Evolutionary conservation across 192 early-diverging fungal species (phyloP).

Genomic region (Podila horticola): DNA sequence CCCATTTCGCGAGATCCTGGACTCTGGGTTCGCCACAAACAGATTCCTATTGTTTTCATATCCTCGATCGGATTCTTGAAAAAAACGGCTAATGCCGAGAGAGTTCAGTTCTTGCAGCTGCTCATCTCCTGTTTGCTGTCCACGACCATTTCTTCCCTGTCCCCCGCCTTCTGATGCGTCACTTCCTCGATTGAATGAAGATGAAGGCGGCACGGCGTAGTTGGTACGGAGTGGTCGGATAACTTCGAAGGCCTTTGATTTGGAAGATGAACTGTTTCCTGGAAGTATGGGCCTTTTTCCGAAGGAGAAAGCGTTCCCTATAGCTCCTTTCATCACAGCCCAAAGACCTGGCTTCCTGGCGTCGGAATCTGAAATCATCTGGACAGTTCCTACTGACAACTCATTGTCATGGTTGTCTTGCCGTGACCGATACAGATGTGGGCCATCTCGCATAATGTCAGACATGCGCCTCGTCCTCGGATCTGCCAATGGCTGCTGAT

Average conservation of each 20-base stretch:
- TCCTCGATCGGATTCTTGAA: slow-evolving; percentile 35
- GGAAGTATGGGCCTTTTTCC: slow-evolving; percentile 5
- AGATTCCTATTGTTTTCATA: slow-evolving; percentile 29
- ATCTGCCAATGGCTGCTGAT: slow-evolving; percentile 26
- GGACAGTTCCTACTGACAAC: too few species aligned
- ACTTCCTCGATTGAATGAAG: too few species aligned
- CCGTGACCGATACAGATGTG: slow-evolving; percentile 21
- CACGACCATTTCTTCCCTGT: background rate
- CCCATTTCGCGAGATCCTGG: slow-evolving; percentile 16
- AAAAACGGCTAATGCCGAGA: slow-evolving; percentile 42
- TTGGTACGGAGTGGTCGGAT: slow-evolving; percentile 24
- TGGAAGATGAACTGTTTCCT: background rate
- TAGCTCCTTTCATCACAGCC: slow-evolving; percentile 12
- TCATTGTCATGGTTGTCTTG: background rate
- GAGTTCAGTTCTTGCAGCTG: slow-evolving; percentile 38
- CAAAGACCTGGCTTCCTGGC: slow-evolving; percentile 5
- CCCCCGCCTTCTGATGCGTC: too few species aligned
- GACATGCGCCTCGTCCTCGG: slow-evolving; percentile 34
- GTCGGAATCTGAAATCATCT: too few species aligned
- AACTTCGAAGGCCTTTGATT: slow-evolving; percentile 48
- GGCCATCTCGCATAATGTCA: slow-evolving; percentile 41
- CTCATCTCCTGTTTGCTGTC: slow-evolving; percentile 27
- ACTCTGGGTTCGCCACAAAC: slow-evolving; percentile 44
- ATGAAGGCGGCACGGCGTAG: too few species aligned
- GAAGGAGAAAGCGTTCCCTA: slow-evolving; percentile 11